phyloP scores from a whole-genome alignment of 2,329 filamentous ascomycete genomes.

The Penicillium sp. region DNA sequence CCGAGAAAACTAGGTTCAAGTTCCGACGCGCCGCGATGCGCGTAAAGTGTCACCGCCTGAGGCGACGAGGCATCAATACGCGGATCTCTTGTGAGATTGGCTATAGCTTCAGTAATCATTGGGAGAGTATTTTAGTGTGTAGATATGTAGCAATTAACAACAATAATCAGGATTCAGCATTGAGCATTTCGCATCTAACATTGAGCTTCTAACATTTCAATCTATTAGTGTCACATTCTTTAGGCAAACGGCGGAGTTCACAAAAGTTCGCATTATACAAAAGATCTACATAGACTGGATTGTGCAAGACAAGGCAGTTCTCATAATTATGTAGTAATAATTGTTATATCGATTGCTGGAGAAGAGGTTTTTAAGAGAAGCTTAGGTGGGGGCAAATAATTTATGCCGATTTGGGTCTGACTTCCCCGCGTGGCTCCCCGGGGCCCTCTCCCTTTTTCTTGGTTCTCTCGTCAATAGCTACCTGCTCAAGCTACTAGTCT shows the following conservation, averaged over 20 bases:
- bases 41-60: slow-evolving; percentile 37
- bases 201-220: background rate
- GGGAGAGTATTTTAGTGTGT: background rate
- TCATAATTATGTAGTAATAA: background rate
- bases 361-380: background rate
- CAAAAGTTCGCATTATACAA: background rate
- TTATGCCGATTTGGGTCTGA: slow-evolving; percentile 6
- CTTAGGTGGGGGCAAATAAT: slow-evolving; percentile 7
- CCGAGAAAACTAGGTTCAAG: slow-evolving; percentile 16
- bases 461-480: background rate
- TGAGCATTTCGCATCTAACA: background rate
- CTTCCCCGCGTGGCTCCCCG: slow-evolving; percentile 12
- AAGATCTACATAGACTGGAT: background rate
- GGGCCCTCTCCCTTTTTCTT: background rate
- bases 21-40: slow-evolving; percentile 24
- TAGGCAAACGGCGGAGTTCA: background rate
- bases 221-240: background rate
- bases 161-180: background rate
- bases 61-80: slow-evolving; percentile 17
- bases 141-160: too few species aligned
- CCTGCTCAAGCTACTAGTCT: background rate
- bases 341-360: background rate
- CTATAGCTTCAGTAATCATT: background rate
- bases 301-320: too few species aligned
- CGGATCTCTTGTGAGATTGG: background rate